A percentile compares a stretch with the other conserved stretches of the same genome.
Evolutionary conservation across 306 rosid species (phyloP).

Genomic region (Benincasa hispida): DNA sequence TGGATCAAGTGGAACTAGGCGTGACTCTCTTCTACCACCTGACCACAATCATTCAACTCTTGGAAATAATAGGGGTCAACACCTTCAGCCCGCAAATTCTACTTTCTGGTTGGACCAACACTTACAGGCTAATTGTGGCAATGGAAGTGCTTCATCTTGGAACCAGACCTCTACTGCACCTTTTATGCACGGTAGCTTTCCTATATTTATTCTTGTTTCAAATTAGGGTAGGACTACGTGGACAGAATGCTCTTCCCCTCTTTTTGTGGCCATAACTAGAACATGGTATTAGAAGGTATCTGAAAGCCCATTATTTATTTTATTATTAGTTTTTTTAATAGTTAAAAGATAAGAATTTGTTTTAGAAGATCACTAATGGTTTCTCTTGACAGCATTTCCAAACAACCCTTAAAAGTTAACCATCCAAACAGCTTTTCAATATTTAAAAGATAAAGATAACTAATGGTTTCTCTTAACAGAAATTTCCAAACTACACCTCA

Average conservation of each 20-base stretch:
- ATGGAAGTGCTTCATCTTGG: conserved; percentile 58
- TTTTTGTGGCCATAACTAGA: conserved; percentile 1
- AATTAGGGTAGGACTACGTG: background rate
- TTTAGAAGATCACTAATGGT: too few species aligned
- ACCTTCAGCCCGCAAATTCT: conserved; percentile 43
- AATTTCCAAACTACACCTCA: background rate
- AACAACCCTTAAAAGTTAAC: too few species aligned
- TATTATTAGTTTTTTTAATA: too few species aligned
- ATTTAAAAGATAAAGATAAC: too few species aligned
- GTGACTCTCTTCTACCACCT: conserved; percentile 1
- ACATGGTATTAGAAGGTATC: background rate
- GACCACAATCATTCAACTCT: conserved; percentile 39
- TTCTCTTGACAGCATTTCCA: background rate
- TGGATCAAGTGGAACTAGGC: background rate
- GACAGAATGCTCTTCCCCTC: too few species aligned
- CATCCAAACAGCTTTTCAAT: too few species aligned
- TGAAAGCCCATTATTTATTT: too few species aligned
- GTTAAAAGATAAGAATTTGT: too few species aligned
- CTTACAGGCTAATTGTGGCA: conserved; percentile 32
- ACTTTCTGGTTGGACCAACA: conserved; percentile 75
- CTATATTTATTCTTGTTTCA: background rate
- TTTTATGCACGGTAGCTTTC: conserved; percentile 17
- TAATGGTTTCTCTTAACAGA: too few species aligned
- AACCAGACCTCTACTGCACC: conserved; percentile 48
- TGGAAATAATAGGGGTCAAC: conserved; percentile 66